Percentiles rank a stretch among this genome's conserved stretches.
phyloP scores from a whole-genome alignment of 2,329 filamentous ascomycete species.

The Epichloe gansuensis region DNA sequence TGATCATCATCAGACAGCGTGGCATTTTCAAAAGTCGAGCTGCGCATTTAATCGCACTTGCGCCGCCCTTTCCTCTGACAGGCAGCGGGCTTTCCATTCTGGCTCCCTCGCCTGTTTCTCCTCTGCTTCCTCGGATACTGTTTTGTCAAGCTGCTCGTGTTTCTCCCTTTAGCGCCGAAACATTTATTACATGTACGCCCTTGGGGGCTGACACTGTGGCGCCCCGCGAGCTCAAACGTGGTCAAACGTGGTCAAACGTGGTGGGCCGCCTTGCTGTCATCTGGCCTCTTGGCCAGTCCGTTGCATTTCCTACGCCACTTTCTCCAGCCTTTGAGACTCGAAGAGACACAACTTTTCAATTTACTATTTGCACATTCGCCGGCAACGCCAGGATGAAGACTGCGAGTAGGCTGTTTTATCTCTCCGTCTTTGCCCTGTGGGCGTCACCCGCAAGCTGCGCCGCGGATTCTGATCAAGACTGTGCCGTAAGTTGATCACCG shows the following conservation, averaged over 20 bases:
- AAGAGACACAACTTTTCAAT: background rate
- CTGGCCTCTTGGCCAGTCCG: background rate
- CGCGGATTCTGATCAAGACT: slow-evolving; percentile 31
- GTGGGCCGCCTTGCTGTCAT: background rate
- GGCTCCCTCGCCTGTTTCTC: no score
- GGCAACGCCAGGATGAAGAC: slow-evolving; percentile 32
- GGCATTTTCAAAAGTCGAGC: slow-evolving; percentile 11
- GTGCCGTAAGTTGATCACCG: slow-evolving; percentile 33
- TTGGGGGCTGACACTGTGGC: background rate
- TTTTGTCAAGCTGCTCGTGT: background rate
- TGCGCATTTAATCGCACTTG: no score
- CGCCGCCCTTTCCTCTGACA: no score
- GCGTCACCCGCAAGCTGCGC: slow-evolving; percentile 34
- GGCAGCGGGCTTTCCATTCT: no score
- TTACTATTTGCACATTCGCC: background rate
- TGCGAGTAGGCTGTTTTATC: slow-evolving; percentile 41
- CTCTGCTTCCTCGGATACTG: background rate
- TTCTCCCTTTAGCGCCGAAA: background rate
- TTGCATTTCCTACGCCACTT: background rate
- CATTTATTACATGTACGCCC: background rate
- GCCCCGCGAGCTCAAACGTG: background rate
- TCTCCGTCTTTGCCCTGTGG: slow-evolving; percentile 45
- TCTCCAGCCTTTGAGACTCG: background rate
- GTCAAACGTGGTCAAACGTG: background rate
- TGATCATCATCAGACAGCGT: slow-evolving; percentile 11